These are phyloP conservation scores for Aurinia saxatilis DNA, from an alignment of 345 rosid genomes.

Conservation along the genomic window DNA sequence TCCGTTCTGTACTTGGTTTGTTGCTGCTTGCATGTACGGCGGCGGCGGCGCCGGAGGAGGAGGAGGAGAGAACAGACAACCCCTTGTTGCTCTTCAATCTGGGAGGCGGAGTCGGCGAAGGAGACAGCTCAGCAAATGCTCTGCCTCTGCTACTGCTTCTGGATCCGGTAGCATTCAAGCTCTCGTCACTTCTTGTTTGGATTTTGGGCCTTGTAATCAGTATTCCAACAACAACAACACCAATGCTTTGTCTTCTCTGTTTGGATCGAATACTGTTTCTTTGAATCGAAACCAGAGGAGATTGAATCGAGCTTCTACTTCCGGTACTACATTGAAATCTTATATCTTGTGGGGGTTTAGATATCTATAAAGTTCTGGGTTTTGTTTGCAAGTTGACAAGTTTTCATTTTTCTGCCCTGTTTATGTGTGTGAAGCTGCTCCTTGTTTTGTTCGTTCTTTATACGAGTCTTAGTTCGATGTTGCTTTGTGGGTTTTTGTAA, in stretches of 20 bases:
- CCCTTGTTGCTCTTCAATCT: conserved; percentile 25
- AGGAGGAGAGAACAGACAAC: conserved; percentile 26
- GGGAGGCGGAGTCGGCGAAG: conserved; percentile 44
- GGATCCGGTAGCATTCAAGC: conserved; percentile 44
- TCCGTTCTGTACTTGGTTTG: conserved; percentile 85
- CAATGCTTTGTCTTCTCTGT: conserved; percentile 41
- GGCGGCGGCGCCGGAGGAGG: conserved; percentile 32
- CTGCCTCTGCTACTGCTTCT: no score
- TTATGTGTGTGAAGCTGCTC: neutral
- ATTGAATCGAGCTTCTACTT: conserved; percentile 30
- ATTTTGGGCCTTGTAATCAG: conserved; percentile 64
- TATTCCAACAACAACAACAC: conserved; percentile 35
- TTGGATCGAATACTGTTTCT: conserved; percentile 35
- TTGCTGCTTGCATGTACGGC: conserved; percentile 83
- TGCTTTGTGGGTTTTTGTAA: neutral
- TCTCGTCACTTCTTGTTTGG: conserved; percentile 50
- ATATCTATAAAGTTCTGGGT: neutral
- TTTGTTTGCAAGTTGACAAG: neutral
- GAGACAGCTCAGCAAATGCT: conserved; percentile 29
- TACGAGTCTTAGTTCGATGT: neutral
- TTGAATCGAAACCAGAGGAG: conserved; percentile 39
- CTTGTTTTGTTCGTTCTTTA: neutral
- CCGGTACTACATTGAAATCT: conserved; percentile 29
- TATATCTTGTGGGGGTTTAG: neutral
- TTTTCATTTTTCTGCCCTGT: neutral